Conservation (phyloP, 768 basidiomycete species). For the Brasilioporus rufonigricans region DNA sequence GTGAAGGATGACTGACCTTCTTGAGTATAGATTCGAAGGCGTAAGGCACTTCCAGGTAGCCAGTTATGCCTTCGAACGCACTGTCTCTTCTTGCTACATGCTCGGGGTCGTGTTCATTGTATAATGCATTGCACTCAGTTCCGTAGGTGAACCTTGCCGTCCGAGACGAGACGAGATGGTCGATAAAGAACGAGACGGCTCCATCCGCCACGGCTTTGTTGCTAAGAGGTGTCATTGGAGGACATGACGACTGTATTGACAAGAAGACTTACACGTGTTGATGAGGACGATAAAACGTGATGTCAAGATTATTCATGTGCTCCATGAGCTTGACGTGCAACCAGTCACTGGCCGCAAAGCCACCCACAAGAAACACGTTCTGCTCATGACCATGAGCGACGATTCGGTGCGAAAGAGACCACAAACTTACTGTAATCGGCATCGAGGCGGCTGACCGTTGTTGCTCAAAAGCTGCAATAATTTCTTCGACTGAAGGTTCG, state of each 20-base stretch:
- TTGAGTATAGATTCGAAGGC: conserved; percentile 12
- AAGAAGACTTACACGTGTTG: conserved; percentile 13
- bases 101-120: conserved; percentile 8
- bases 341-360: conserved; percentile 15
- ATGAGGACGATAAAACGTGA: conserved; percentile 10
- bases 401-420: neutral
- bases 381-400: neutral
- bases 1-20: neutral
- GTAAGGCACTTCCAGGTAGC: conserved; percentile 6
- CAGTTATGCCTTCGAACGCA: conserved; percentile 11
- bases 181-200: conserved; percentile 11
- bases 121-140: conserved; percentile 12
- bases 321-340: conserved; percentile 11
- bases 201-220: conserved; percentile 17
- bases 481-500: conserved; percentile 13
- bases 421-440: conserved; percentile 6
- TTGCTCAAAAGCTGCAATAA: conserved; percentile 13
- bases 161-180: conserved; percentile 12
- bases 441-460: conserved; percentile 7
- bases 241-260: neutral
- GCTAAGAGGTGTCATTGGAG: neutral
- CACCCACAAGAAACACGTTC: conserved; percentile 14
- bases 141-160: conserved; percentile 13
- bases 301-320: conserved; percentile 5
- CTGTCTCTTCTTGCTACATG: conserved; percentile 1